Percentiles rank a stretch among this genome's conserved stretches.
These are phyloP conservation scores for Poronia punctata DNA, from an alignment of 495 filamentous ascomycete species.

Conservation along the genomic window DNA sequence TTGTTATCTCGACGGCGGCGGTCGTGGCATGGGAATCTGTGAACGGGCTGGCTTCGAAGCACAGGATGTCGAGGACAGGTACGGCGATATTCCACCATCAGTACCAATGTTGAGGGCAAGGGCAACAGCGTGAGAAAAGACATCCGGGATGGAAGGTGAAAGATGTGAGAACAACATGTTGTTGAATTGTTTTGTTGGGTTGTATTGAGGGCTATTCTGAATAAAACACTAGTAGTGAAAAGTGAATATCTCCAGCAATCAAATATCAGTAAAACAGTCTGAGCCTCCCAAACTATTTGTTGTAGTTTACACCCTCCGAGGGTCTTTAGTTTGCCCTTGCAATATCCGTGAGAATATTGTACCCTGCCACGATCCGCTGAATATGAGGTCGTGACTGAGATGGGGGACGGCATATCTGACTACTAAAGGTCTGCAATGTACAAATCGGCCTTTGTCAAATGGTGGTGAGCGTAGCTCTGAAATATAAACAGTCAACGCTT, in stretches of 20 bases:
- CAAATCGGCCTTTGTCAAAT: neutral
- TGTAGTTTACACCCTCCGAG: constrained; percentile 7
- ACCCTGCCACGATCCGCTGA: neutral
- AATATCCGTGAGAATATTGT: too few species aligned
- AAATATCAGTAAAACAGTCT: constrained; percentile 2
- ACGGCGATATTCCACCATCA: constrained; percentile 21
- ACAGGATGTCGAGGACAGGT: constrained; percentile 17
- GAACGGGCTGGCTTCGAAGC: constrained; percentile 21
- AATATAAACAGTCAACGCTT: neutral
- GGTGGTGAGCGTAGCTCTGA: neutral
- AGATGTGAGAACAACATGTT: neutral
- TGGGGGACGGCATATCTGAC: too few species aligned
- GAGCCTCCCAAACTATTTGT: neutral
- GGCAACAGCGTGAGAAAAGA: constrained; percentile 10
- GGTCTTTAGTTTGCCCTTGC: neutral
- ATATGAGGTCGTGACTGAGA: too few species aligned
- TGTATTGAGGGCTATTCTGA: constrained; percentile 9
- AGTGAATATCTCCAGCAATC: constrained; percentile 4
- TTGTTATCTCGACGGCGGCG: constrained; percentile 23
- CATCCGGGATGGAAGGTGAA: neutral
- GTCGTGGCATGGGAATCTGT: constrained; percentile 21
- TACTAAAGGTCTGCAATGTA: neutral
- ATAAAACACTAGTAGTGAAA: constrained; percentile 2
- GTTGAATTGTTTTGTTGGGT: constrained; percentile 2
- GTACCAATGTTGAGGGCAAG: constrained; percentile 20